phyloP scores from a whole-genome alignment of 2,329 filamentous ascomycete species.

The Microdochium bolleyi region DNA sequence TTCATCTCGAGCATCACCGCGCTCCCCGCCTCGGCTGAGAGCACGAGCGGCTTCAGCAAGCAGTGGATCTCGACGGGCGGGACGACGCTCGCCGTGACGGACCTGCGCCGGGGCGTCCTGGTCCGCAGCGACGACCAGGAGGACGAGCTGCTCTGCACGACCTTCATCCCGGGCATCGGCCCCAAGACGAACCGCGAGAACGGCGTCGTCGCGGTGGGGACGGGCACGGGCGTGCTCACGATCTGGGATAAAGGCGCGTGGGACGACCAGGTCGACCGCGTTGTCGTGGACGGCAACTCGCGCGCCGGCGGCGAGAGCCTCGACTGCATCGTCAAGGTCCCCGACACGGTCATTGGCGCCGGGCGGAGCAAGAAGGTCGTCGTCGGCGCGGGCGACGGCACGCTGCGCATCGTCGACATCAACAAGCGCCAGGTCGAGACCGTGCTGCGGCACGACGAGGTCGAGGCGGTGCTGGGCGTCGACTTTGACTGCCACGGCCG shows the following conservation, averaged over 20 bases:
- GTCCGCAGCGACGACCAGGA: constrained; percentile 91
- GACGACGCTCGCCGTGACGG: constrained; percentile 83
- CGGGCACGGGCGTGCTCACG: constrained; percentile 72
- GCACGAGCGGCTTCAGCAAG: constrained; percentile 83
- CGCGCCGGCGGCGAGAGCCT: constrained; percentile 65
- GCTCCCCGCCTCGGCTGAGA: constrained; percentile 69
- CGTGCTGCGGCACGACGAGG: constrained; percentile 69
- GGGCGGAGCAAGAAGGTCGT: constrained; percentile 62
- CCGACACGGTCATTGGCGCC: constrained; percentile 53
- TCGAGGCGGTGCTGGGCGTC: constrained; percentile 76
- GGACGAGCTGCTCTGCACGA: constrained; percentile 78
- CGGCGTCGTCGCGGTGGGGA: constrained; percentile 70
- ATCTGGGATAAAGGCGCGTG: constrained; percentile 91
- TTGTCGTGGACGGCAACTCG: constrained; percentile 59
- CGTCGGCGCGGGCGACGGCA: constrained; percentile 75
- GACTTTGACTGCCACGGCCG: constrained; percentile 79
- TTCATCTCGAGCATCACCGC: constrained; percentile 85
- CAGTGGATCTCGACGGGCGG: constrained; percentile 94
- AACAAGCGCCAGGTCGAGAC: constrained; percentile 63
- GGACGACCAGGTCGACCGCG: constrained; percentile 90
- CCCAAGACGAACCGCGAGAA: constrained; percentile 58
- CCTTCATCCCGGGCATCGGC: constrained; percentile 69
- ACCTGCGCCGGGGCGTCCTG: constrained; percentile 77
- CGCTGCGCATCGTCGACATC: constrained; percentile 68
- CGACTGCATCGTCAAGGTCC: constrained; percentile 68